Conservation (phyloP, 2,329 filamentous ascomycete genomes). For the Reticulascus tulasneorum region DNA sequence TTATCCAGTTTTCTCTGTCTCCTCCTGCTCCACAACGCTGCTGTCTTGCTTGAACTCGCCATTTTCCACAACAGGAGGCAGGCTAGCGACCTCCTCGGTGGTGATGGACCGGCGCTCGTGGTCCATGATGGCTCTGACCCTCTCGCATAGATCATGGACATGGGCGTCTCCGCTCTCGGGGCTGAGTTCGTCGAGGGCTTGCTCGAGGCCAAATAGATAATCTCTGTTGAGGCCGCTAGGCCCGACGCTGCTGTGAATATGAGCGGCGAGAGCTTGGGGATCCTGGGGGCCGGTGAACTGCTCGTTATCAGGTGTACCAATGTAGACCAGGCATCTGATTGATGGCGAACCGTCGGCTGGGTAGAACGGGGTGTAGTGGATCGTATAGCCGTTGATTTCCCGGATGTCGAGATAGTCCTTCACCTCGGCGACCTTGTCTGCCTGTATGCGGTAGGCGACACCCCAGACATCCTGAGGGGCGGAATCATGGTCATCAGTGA, state of each 20-base stretch:
- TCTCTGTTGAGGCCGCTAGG: conserved; percentile 88
- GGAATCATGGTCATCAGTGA: conserved; percentile 63
- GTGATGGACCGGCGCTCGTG: too few species aligned
- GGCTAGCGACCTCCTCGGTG: conserved; percentile 17
- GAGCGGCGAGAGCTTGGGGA: conserved; percentile 69
- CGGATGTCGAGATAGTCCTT: conserved; percentile 89
- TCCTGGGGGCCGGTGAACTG: conserved; percentile 88
- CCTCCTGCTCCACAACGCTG: conserved; percentile 48
- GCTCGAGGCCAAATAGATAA: conserved; percentile 79
- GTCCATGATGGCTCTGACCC: conserved; percentile 67
- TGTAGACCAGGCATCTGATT: conserved; percentile 73
- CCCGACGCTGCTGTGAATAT: conserved; percentile 73
- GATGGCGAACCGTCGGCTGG: conserved; percentile 43
- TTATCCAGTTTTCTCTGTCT: conserved; percentile 45
- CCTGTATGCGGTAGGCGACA: conserved; percentile 80
- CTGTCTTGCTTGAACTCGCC: conserved; percentile 18
- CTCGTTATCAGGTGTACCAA: conserved; percentile 87
- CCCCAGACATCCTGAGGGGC: conserved; percentile 77
- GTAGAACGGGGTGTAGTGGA: conserved; percentile 85
- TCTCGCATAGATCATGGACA: conserved; percentile 73
- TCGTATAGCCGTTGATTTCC: conserved; percentile 95
- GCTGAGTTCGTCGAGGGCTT: conserved; percentile 68
- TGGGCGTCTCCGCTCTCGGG: conserved; percentile 77
- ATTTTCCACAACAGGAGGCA: conserved; percentile 6
- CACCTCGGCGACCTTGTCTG: conserved; percentile 71